Evolutionary conservation across 2,329 filamentous ascomycete species (phyloP), one percentile per base, ranked within the genome.

Genomic region (Trichoderma sp.): DNA sequence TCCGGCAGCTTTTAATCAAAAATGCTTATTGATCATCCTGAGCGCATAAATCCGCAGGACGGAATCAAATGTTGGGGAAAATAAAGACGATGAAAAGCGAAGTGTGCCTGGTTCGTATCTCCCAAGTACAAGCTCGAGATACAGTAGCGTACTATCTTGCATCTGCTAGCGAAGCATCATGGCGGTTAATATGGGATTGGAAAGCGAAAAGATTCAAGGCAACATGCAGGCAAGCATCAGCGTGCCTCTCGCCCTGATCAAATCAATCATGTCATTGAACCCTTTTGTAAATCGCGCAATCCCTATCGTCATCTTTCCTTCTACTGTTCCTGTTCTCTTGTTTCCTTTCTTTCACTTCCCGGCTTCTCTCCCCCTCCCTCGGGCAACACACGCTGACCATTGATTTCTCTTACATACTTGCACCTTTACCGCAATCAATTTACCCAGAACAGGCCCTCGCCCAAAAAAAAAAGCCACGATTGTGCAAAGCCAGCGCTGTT

Each of bases 131-230:
- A 8, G 7, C 60, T 12, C 21, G 18, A 28, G 64, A 67, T 67
- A 56, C 43, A 47, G 43, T 26, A 21, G 8, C 39, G 28, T 14
- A n/a, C 15, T n/a, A 39, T 67, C 15, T 21, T 57, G 64, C 64
- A 67, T 66, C 63, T 57, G 21, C 63, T 66, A 66, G 63, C 11
- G 47, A 67, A 39, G 64, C 64, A 57, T 67, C 47, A 57, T 56
- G 64, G 64, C 64, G 47, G 64, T 67, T 67, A 67, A 67, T 56
- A n/a, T 53, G 9, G 21, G 9, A 53, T 24, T 24, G 47, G 21
- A 4, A 53, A 39, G 51, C 47, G 30, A 57, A 67, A 57, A 21
- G 39, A 43, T 43, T 4, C 39, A 43, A 18, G 39, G 39, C 39
- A 43, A n/a, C 39, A 43, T 43, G 39, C 36, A 34, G 14, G 63